Base-by-base conservation (phyloP, 257 asterid species). In the Pogostemon cablin region DNA sequence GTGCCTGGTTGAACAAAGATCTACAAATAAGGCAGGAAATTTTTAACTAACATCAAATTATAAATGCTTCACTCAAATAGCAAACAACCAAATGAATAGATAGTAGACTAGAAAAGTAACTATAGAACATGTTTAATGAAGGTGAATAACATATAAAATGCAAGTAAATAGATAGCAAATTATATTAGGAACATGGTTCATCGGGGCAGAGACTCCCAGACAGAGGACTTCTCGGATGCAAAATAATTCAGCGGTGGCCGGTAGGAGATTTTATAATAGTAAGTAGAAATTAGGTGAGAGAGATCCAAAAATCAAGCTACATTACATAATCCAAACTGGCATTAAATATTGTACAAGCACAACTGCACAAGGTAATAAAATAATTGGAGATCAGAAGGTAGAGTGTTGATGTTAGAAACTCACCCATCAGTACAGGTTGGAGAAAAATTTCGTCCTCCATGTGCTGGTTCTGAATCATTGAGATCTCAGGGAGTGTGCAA, bases 401-500 rank as follows among this genome's bases (percentile, higher is more conserved):
- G 9, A 46, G 73, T 25, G 49, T 34, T 74, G 41, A 67, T 34
- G 73, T 20, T 44, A 74, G 65, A 75, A 55, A 83, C 91, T 76
- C 80, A 90, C 98, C 98, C 57, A 87, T 75, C 39, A 82, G 69
- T 80, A 86, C 42, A 68, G 96, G 63, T 73, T 83, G 90, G 53
- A 79, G 81, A 75, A 90, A 92, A 63, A 80, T 78, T 78, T 86
- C 88, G 65, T 90, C 96, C 69, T 80, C 96, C 86, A 82, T 69
- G 49, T 81, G 84, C 75, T 87, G 92, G 55, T 83, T 88, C 79
- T 80, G 84, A 68, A 92, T 88, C 84, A 80, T 72, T 42, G 87
- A 81, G 47, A 92, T 90, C 75, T 92, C 98, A 74, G 88, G 81
- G 53, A 76, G 84, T 4, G 98, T 90, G 75, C 98, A 92, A 39